Evolutionary conservation across 441 rosid species (phyloP).

Genomic region (Eruca vesicaria): DNA sequence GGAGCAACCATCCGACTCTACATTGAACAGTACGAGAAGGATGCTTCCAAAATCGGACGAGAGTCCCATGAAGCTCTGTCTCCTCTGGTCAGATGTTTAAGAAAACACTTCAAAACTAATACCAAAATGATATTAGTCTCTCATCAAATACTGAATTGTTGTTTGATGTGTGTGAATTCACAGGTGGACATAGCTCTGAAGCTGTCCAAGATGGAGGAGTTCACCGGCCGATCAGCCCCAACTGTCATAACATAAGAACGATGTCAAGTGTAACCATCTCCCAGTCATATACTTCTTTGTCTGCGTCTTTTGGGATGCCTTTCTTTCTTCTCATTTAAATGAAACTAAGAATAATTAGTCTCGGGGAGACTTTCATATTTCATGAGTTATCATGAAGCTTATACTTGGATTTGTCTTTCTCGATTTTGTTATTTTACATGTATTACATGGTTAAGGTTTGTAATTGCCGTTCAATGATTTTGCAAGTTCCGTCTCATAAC

Average conservation of each 20-base stretch:
- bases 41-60: slow-evolving; percentile 83
- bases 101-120: background rate
- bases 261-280: background rate
- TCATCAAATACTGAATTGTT: background rate
- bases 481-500: slow-evolving; percentile 1
- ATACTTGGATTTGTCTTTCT: slow-evolving; percentile 1
- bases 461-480: background rate
- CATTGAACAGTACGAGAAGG: slow-evolving; percentile 95
- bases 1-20: slow-evolving; percentile 98
- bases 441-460: background rate
- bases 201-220: slow-evolving; percentile 87
- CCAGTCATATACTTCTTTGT: slow-evolving; percentile 7
- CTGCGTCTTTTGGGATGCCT: background rate
- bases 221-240: slow-evolving; percentile 92
- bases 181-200: slow-evolving; percentile 94
- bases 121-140: background rate
- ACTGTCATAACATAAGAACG: slow-evolving; percentile 76
- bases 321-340: slow-evolving; percentile 7
- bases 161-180: slow-evolving; percentile 22
- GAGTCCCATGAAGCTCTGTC: slow-evolving; percentile 88
- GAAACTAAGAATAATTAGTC: slow-evolving; percentile 26
- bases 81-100: slow-evolving; percentile 63
- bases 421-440: slow-evolving; percentile 5
- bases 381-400: slow-evolving; percentile 12
- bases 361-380: slow-evolving; percentile 9